A percentile compares a stretch with the other conserved stretches of the same genome.
These are phyloP conservation scores for Suillus brevipes DNA, from an alignment of 768 basidiomycete species.

Conservation along the genomic window DNA sequence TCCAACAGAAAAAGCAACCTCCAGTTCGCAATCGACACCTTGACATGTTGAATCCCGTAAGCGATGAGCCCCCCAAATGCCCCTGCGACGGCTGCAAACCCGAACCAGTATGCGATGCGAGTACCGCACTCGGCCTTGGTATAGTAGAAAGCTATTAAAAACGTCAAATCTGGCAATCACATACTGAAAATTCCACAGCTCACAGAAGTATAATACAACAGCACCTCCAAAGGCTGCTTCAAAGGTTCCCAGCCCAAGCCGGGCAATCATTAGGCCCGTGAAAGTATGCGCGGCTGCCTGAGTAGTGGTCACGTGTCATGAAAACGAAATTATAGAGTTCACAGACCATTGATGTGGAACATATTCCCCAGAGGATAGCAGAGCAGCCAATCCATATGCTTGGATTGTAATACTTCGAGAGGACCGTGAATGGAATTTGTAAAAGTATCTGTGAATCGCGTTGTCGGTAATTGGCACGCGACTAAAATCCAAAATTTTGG, in stretches of 20 bases:
- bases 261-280: slow-evolving; percentile 28
- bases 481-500: background rate
- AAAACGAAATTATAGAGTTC: background rate
- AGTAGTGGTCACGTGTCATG: background rate
- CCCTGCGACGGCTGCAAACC: slow-evolving; percentile 56
- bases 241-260: slow-evolving; percentile 34
- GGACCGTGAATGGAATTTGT: slow-evolving; percentile 67
- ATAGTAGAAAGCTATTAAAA: slow-evolving; percentile 45
- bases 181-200: slow-evolving; percentile 19
- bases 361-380: slow-evolving; percentile 72
- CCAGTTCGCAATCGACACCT: slow-evolving; percentile 42
- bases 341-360: slow-evolving; percentile 68
- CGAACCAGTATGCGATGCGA: slow-evolving; percentile 52
- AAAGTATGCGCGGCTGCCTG: slow-evolving; percentile 31
- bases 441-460: slow-evolving; percentile 53
- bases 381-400: slow-evolving; percentile 67
- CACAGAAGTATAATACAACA: slow-evolving; percentile 34
- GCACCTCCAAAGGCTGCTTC: slow-evolving; percentile 36
- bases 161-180: background rate
- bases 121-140: slow-evolving; percentile 48
- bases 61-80: slow-evolving; percentile 60
- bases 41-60: slow-evolving; percentile 47
- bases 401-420: slow-evolving; percentile 70
- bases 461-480: background rate
- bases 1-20: slow-evolving; percentile 35